Evolutionary conservation across 2,329 filamentous ascomycete genomes (phyloP), one percentile per base, ranked within the genome.

Genomic region (Cordyceps cicadae): DNA sequence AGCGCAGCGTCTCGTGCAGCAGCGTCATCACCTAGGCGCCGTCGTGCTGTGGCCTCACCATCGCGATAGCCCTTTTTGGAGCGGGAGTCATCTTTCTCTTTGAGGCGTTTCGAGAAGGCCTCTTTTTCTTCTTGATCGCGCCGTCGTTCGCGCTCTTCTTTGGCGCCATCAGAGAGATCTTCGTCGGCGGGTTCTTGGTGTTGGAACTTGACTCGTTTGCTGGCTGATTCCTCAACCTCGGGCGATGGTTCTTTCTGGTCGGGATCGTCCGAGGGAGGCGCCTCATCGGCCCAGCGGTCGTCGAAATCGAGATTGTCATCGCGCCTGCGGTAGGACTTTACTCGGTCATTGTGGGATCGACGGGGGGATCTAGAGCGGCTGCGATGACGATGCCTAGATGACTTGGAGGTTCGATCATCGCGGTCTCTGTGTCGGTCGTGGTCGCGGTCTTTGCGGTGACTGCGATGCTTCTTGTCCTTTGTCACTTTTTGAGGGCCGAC

Each of bases 231-330:
- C 50, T 82, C 76, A 54, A 89, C 88, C 17, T 88, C 86, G 1
- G 77, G 77, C 54, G 80, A 79, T 24, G 80, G 78, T 4, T 77
- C 77, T 12, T 75, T 74, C 12, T 74, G 73, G 9, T 75, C 77
- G 5, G 72, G 70, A 6, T 65, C 69, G 17, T 76, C 75, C 0
- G 80, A 77, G 0, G 72, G 70, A 29, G 77, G 76, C 66, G 90
- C 88, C 68, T 92, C 88, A 67, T 94, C 90, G 1, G 86, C 90
- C 90, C 91, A 95, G 59, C 89, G 79, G 68, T 92, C 88, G 53
- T 92, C 88, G 65, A 88, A 87, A 64, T 89, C 83, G 39, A 62
- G 69, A 65, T 72, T 69, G 65, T 72, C 63, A 64, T 75, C 71
- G 70, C 73, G 72, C 69, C 69, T 76, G 60, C 74, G 75, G 61